Base-by-base conservation (phyloP, 768 basidiomycete species). In the Pulveroboletus frians region DNA sequence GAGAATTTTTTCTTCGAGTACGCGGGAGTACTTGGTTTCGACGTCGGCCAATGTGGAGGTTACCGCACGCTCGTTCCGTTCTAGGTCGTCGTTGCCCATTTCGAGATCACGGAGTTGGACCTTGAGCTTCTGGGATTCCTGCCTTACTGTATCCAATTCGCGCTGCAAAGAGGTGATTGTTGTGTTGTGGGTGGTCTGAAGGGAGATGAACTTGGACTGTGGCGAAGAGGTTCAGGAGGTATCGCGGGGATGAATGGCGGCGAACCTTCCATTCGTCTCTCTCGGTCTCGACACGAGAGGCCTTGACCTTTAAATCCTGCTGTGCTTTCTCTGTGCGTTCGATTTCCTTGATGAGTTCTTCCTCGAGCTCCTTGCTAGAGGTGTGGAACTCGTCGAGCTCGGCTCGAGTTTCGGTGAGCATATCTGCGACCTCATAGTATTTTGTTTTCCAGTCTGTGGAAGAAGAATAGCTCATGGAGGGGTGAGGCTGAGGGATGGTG, bases 21-120 rank as follows among this genome's bases (percentile, higher is more conserved):
- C 88, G 46, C 84, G 80, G 51, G 92, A 84, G 71, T 98, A 95
- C 66, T 86, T 92, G 57, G 80, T 74, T 70, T 96, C 93, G 59
- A 91, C 75, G 63, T 89, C 88, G 4, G 85, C 87, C 58, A 94
- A 69, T 58, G 80, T 88, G 42, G 86, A 90, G 9, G 86, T 80
- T 36, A 89, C 85, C 43, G 88, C 88, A 26, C 96, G 81, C 64
- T 97, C 95, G 66, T 88, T 94, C 54, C 93, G 78, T 65, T 98
- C 96, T 50, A 99, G 75, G 70, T 98, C 94, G 61, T 99, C 96
- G 61, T 96, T 97, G 40, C 95, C 95, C 82, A 98, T 88, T 70
- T 98, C 95, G 27, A 96, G 74, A 66, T 97, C 91, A 18, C 89
- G 80, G 15, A 92, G 71, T 62, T 87, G 83, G 18, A 86, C 72